A percentile compares a stretch with the other conserved stretches of the same genome.
These are phyloP conservation scores for Piromyces finnis DNA, from an alignment of 192 early-diverging fungal genomes.

Conservation along the genomic window DNA sequence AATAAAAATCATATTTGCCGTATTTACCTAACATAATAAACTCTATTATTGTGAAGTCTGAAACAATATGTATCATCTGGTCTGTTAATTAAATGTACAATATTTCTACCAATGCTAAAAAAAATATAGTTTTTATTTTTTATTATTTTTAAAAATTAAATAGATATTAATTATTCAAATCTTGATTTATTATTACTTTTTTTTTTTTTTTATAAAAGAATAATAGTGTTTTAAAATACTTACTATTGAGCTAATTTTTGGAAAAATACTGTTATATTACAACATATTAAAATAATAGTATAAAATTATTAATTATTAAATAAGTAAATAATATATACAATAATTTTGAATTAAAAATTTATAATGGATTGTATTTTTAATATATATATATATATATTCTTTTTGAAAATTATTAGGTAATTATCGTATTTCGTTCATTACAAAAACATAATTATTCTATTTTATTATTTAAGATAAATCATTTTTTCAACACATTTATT, in stretches of 20 bases:
- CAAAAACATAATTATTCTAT: too few species aligned
- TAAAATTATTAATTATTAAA: neutral
- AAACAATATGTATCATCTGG: constrained; percentile 95
- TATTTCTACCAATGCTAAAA: constrained; percentile 79
- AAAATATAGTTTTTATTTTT: neutral
- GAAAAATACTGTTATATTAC: constrained; percentile 41
- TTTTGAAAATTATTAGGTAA: too few species aligned
- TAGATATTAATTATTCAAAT: neutral
- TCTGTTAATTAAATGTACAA: constrained; percentile 82
- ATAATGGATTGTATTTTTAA: too few species aligned
- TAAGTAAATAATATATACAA: neutral
- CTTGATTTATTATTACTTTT: neutral
- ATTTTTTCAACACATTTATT: too few species aligned
- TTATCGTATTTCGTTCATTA: too few species aligned
- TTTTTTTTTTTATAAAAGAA: too few species aligned
- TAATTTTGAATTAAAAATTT: too few species aligned
- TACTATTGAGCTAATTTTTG: constrained; percentile 97
- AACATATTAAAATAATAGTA: too few species aligned
- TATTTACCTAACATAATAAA: constrained; percentile 96
- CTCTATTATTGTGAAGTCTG: constrained; percentile 78
- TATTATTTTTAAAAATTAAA: constrained; percentile 2
- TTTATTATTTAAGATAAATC: too few species aligned
- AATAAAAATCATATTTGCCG: too few species aligned
- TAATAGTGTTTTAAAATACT: constrained; percentile 1
- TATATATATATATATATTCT: too few species aligned